Evolutionary conservation across 495 filamentous ascomycete genomes (phyloP), one percentile per base, ranked within the genome.

Genomic region (Jackrogersella minutella): DNA sequence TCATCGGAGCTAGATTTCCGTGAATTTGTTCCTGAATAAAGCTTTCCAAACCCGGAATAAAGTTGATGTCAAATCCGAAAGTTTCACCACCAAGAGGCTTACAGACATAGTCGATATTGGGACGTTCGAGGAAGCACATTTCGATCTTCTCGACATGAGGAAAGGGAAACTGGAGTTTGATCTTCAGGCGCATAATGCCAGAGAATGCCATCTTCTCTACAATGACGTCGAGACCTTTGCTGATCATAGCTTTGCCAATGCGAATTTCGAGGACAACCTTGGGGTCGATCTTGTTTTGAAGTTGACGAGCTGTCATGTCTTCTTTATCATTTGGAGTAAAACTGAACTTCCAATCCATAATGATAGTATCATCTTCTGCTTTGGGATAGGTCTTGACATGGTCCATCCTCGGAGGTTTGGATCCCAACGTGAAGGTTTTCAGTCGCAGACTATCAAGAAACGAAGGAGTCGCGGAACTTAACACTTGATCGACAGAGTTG

Each of bases 261-360:
- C 95, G 85, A 47, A 98, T 90, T 74, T 98, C 95, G 8, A 99
- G 84, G 5, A 97, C 90, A 59, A 99, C 84, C 79, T 98, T 99
- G 64, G 95, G 95, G 74, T 99, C 97, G 75, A 97, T 84, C 79
- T 96, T 97, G 77, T 94, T 91, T 79, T 92, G 95, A 66, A 96
- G 75, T 72, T 99, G 95, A 41, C 90, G 88, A 17, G 87, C 81
- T 4, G 95, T 99, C 83, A 99, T 83, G 78, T 99, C 95, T 61
- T 90, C 87, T 8, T 84, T 90, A 76, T 99, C 95, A 68, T 94
- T 97, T 7, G 95, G 95, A 0, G 91, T 98, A 77, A 99, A 99
- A 80, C 93, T 97, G 78, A 99, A 98, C 68, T 96, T 93, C 95
- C 95, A 99, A 73, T 99, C 95, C 96, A 98, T 99, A 55, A 98